Base-by-base conservation (phyloP, 2,329 filamentous ascomycete species). In the Colletotrichum salicis region DNA sequence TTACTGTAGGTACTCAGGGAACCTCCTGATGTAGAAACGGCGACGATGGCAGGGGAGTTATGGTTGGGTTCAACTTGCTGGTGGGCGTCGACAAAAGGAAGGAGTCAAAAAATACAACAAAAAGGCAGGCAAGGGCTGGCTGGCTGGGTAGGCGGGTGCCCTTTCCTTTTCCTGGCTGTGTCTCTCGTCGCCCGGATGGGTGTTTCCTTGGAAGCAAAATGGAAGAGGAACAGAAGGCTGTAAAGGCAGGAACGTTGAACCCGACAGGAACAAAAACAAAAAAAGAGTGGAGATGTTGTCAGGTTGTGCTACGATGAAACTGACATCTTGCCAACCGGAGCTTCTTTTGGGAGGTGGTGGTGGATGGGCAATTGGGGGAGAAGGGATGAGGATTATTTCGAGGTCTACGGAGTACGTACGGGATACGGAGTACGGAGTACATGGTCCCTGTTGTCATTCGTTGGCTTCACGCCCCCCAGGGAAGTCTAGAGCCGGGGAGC, bases 301-400 rank as follows among this genome's bases (percentile, higher is more conserved):
- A 72, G 70, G 54, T 70, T 70, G 70, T 70, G 48, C 65, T 72
- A 72, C 60, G 66, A 69, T 72, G 70, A 72, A 72, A 72, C 70
- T 72, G 65, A 64, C 70, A 70, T 70, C 22, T 71, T 60, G 48
- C 61, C 56, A 59, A 60, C 65, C 62, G 57, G 67, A 72, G 62
- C 67, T 61, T 72, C 67, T 62, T 61, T 60, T 64, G 27, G 69
- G 66, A 31, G 48, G 61, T 48, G 19, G 56, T 35, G 29, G 54
- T 72, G 60, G 55, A 63, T 64, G 65, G 59, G 45, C 37, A 54
- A 33, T 55, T 69, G 66, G 59, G 60, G 59, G 59, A 64, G 65
- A 71, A 69, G 65, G 70, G 70, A 72, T 72, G 65, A 69, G 60
- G 66, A 69, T 71, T 64, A 59, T 55, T 54, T 69, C 27, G 48